Percentiles rank a stretch among this genome's conserved stretches.
Conservation (phyloP, 441 rosid genomes). For the Dalechampia spathulata region DNA sequence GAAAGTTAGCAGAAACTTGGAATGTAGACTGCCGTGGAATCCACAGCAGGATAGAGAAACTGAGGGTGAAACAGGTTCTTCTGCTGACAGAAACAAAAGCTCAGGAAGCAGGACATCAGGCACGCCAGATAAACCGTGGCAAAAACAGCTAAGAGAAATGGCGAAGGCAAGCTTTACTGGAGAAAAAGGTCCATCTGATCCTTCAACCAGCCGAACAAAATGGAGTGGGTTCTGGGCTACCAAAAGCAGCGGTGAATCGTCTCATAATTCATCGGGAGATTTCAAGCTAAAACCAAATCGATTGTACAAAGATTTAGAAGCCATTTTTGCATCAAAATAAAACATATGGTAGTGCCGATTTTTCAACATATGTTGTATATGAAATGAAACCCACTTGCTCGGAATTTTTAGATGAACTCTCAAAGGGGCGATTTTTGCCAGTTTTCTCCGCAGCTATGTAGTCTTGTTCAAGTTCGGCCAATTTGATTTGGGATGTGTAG, state of each 20-base stretch:
- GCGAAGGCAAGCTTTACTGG: slow-evolving; percentile 72
- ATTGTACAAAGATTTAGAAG: slow-evolving; percentile 75
- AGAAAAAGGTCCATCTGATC: slow-evolving; percentile 57
- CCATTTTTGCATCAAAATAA: slow-evolving; percentile 77
- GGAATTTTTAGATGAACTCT: neutral
- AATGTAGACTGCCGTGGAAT: slow-evolving; percentile 35
- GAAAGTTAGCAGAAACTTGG: slow-evolving; percentile 34
- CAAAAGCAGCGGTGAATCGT: slow-evolving; percentile 60
- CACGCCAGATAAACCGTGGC: slow-evolving; percentile 57
- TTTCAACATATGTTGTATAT: neutral
- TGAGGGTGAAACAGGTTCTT: slow-evolving; percentile 25
- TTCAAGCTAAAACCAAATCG: slow-evolving; percentile 46
- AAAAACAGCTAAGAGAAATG: slow-evolving; percentile 67
- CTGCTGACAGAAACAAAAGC: slow-evolving; percentile 37
- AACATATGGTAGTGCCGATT: neutral
- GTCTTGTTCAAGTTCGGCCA: neutral
- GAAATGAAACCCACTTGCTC: neutral
- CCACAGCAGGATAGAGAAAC: slow-evolving; percentile 26
- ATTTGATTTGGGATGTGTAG: neutral
- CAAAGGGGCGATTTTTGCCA: neutral
- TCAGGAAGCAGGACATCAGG: slow-evolving; percentile 56
- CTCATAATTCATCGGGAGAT: slow-evolving; percentile 46
- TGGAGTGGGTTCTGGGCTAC: slow-evolving; percentile 65
- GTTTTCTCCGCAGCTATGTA: too few relatives aligned
- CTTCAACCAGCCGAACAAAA: slow-evolving; percentile 59